Evolutionary conservation across 495 filamentous ascomycete genomes (phyloP).

Genomic region (Delitschia confertaspora): DNA sequence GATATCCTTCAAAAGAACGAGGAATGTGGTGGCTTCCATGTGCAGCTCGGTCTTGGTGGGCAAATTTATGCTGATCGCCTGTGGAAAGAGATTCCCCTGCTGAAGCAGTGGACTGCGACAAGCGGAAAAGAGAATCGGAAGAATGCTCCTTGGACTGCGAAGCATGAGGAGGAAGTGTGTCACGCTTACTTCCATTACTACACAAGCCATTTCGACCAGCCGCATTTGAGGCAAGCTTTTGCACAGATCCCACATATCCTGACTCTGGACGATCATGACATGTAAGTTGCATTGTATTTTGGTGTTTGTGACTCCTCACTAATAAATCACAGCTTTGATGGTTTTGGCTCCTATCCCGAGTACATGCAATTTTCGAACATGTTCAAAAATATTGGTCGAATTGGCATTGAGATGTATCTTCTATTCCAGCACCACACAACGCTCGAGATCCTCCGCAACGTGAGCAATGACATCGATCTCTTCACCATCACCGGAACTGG

Average conservation of each 20-base stretch:
- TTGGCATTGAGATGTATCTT: constrained; percentile 98
- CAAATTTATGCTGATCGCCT: constrained; percentile 94
- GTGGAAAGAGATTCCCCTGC: constrained; percentile 88
- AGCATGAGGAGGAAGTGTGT: constrained; percentile 86
- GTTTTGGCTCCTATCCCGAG: constrained; percentile 94
- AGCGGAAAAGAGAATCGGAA: constrained; percentile 86
- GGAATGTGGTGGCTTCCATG: constrained; percentile 91
- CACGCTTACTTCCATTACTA: constrained; percentile 99
- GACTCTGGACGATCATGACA: constrained; percentile 93
- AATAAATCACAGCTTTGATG: constrained; percentile 63
- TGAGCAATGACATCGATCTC: constrained; percentile 75
- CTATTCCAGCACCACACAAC: constrained; percentile 98
- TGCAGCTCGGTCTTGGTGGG: constrained; percentile 81
- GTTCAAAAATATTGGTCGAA: constrained; percentile 95
- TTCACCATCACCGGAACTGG: constrained; percentile 96
- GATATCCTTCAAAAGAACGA: constrained; percentile 96
- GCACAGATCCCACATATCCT: constrained; percentile 93
- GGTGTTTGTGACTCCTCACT: not conserved
- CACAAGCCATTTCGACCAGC: constrained; percentile 93
- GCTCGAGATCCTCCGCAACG: constrained; percentile 80
- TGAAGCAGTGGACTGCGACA: constrained; percentile 89
- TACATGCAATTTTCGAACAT: constrained; percentile 97
- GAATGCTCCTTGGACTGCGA: constrained; percentile 80
- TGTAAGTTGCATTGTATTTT: constrained; percentile 52
- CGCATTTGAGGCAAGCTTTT: constrained; percentile 85